phyloP scores from a whole-genome alignment of 23 red algal species.

The Gracilaria vermiculophylla region DNA sequence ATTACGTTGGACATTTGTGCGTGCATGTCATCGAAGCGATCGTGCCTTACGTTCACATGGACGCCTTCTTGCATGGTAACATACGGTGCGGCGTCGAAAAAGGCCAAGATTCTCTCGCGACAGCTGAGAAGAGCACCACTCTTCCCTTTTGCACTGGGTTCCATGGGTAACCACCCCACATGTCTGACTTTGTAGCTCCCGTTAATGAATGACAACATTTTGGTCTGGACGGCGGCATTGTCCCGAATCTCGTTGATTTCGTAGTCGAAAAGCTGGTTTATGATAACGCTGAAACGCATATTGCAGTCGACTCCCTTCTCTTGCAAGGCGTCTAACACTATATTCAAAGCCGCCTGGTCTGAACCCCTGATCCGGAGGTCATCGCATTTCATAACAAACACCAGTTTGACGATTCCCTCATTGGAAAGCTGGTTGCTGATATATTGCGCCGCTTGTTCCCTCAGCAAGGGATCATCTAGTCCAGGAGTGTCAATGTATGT shows the following conservation, averaged over 20 bases:
- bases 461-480: constrained; percentile 1
- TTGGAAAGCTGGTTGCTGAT: background rate
- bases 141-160: constrained; percentile 1
- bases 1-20: background rate
- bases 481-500: constrained; percentile 34
- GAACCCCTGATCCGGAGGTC: background rate
- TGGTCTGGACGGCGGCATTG: background rate
- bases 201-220: background rate
- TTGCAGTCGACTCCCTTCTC: background rate
- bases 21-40: background rate
- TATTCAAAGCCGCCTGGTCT: constrained; percentile 6
- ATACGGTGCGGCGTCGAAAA: background rate
- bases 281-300: constrained; percentile 16
- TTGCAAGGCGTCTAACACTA: constrained; percentile 13
- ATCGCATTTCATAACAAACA: constrained; percentile 34
- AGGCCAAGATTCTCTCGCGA: constrained; percentile 4
- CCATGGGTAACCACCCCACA: background rate
- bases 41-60: background rate
- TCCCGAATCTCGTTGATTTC: background rate
- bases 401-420: constrained; percentile 1
- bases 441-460: constrained; percentile 2
- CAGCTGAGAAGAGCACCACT: background rate
- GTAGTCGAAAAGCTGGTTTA: constrained; percentile 7
- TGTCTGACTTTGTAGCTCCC: constrained; percentile 4
- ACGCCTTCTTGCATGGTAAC: background rate